A percentile compares a stretch with the other conserved stretches of the same genome.
phyloP scores from a whole-genome alignment of 768 basidiomycete species.

The Sarcomyxa edulis region DNA sequence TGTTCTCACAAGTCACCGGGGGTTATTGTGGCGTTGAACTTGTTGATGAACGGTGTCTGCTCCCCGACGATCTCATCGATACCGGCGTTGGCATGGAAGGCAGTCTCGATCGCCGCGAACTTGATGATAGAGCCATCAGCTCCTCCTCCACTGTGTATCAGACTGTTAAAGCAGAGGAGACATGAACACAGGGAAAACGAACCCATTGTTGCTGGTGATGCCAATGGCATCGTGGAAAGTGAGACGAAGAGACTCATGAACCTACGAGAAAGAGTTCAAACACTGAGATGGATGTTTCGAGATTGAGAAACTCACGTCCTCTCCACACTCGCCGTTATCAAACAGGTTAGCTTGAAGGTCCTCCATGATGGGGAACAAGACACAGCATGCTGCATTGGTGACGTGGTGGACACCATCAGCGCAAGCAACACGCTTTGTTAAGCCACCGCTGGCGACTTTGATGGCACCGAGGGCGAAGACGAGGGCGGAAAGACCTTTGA shows the following conservation, averaged over 20 bases:
- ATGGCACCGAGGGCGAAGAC: slow-evolving; percentile 3
- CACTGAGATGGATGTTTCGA: no score
- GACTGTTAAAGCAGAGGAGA: no score
- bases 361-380: slow-evolving; percentile 20
- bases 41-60: slow-evolving; percentile 26
- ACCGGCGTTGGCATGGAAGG: slow-evolving; percentile 38
- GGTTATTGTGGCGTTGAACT: slow-evolving; percentile 30
- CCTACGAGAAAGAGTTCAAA: no score
- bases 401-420: slow-evolving; percentile 22
- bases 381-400: slow-evolving; percentile 21
- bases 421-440: slow-evolving; percentile 21
- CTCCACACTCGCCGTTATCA: slow-evolving; percentile 23
- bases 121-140: slow-evolving; percentile 46
- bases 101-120: slow-evolving; percentile 36
- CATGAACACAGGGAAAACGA: no score
- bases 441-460: slow-evolving; percentile 1
- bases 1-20: slow-evolving; percentile 41
- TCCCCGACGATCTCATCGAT: slow-evolving; percentile 34
- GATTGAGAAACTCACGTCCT: slow-evolving; percentile 23
- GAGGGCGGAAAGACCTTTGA: slow-evolving; percentile 3
- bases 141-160: slow-evolving; percentile 39
- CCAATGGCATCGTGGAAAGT: slow-evolving; percentile 42
- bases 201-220: slow-evolving; percentile 27
- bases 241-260: slow-evolving; percentile 25
- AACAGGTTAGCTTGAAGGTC: slow-evolving; percentile 19